Conservation (phyloP, 2,329 filamentous ascomycete species). For the Pseudocercospora pini-densiflorae region DNA sequence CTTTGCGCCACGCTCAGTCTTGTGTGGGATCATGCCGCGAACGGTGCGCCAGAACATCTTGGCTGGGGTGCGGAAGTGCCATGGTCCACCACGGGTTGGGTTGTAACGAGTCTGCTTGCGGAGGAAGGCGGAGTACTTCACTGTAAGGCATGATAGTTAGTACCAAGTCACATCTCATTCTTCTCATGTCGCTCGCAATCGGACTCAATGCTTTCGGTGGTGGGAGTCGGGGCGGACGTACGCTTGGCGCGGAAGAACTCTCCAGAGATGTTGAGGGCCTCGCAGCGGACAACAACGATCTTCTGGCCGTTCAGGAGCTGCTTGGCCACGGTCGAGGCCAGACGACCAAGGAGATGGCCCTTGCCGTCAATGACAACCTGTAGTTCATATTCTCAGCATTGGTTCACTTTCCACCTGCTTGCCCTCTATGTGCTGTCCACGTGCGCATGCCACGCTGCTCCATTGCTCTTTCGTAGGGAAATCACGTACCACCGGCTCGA, state of each 20-base stretch:
- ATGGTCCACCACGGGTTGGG: constrained; percentile 98
- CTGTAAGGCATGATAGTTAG: constrained; percentile 57
- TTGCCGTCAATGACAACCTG: constrained; percentile 99
- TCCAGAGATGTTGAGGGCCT: constrained; percentile 99
- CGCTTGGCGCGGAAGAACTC: constrained; percentile 99
- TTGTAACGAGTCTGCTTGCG: constrained; percentile 99
- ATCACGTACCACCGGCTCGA: constrained; percentile 67
- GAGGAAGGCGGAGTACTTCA: constrained; percentile 99
- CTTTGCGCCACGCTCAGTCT: constrained; percentile 96
- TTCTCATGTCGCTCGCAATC: neutral
- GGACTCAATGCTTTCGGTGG: constrained; percentile 2
- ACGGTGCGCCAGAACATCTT: constrained; percentile 99
- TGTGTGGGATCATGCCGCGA: constrained; percentile 99
- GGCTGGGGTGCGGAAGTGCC: constrained; percentile 99
- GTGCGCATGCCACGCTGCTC: constrained; percentile 15
- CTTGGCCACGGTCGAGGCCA: constrained; percentile 98
- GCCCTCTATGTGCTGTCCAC: constrained; percentile 6
- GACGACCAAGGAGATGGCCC: constrained; percentile 98
- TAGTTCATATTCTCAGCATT: constrained; percentile 23
- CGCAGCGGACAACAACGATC: constrained; percentile 98
- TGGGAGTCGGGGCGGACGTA: constrained; percentile 64
- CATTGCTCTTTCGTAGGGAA: neutral
- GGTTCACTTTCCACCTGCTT: neutral
- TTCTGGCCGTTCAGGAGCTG: constrained; percentile 99
- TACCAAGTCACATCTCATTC: neutral